Base-by-base conservation (phyloP, 192 early-diverging fungal species). In the Backusella macrospora region DNA sequence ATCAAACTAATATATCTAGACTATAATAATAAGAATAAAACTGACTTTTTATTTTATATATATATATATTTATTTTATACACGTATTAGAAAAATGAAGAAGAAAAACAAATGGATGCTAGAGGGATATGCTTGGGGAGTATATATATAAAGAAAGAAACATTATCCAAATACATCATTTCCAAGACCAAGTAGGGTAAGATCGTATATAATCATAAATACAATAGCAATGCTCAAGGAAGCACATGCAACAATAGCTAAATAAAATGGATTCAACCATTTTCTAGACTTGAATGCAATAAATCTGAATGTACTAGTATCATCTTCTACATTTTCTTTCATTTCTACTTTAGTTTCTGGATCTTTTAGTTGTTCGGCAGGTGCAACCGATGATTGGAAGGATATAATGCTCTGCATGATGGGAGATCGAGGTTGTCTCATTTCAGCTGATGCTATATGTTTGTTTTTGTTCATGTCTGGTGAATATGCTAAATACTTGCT, bases 161-260 rank as follows among this genome's bases (percentile, higher is more conserved):
- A 12, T 52, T 59, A 59, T 23, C 52, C 52, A 72, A 72, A 80
- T 23, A 87, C 74, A 66, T 85, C 73, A 43, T 78, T 72, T 40
- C 86, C 86, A 10, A 71, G 21, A 21, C 76, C 87, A 14, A 89
- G 70, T 40, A 82, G 44, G 4, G 84, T 78, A 73, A 90, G 78
- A 71, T 88, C 86, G 59, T 86, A 86, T 13, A 84, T 62, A 46
- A 90, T 78, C 40, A 88, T 82, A 29, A 78, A 81, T 7, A 84
- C 45, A 65, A 87, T 84, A 45, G 44, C 76, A 47, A 46, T 63
- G 34, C 38, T 72, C 75, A 62, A 83, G 78, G 62, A 82, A 68
- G 40, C 49, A 62, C 62, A 77, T 7, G 38, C 75, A 34, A 68
- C 34, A 43, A 18, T 16, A 38, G 72, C 72, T 3, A 65, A 69